These are phyloP conservation scores for Acanthamoeba royreba DNA, from an alignment of 208 protist species.

Conservation along the genomic window DNA sequence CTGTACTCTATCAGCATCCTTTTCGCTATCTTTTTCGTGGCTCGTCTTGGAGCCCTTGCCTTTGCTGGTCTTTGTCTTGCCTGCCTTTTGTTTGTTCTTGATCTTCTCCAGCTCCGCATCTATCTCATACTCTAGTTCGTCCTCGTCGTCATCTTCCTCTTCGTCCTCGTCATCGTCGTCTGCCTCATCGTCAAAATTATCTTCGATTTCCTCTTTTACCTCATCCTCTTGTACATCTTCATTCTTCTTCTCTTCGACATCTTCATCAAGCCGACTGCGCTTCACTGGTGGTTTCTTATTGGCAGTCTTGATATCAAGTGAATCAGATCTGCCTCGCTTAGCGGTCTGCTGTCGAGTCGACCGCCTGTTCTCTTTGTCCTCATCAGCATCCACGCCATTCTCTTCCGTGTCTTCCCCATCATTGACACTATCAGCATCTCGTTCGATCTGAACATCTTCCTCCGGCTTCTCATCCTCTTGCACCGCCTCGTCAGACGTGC, in stretches of 20 bases:
- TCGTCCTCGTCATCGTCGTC: neutral
- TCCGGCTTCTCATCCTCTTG: no score
- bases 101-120: neutral
- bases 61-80: neutral
- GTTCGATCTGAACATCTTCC: no score
- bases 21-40: neutral
- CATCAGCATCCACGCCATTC: neutral
- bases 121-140: neutral
- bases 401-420: neutral
- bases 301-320: no score
- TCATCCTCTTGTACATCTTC: no score
- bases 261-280: no score
- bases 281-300: neutral
- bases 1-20: neutral
- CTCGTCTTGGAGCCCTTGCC: neutral
- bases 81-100: neutral
- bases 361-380: neutral
- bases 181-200: neutral
- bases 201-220: neutral
- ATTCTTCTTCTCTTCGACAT: no score
- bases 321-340: neutral
- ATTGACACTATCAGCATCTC: no score
- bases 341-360: neutral
- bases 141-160: neutral
- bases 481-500: no score